Base-by-base conservation (phyloP, 202 grass and related monocot genomes). In the Panicum hallii region DNA sequence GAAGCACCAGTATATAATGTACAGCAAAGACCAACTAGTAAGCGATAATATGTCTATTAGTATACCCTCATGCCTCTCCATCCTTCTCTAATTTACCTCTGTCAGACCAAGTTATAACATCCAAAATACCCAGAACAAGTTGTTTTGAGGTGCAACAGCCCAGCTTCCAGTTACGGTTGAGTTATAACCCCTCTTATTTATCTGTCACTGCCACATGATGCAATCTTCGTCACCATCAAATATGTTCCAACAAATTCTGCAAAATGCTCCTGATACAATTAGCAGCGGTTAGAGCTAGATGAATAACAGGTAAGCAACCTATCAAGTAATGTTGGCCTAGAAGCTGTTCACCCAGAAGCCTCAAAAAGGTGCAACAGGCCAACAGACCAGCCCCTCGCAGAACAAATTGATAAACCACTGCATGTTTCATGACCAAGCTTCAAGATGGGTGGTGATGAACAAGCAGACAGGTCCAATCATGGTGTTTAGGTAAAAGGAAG, bases 191-290 rank as follows among this genome's bases (percentile, higher is more conserved):
- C 20, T 61, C 40, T 61, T 63, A 32, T 47, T 70, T 40, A 13
- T 56, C 8, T 43, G 41, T 34, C 50, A 67, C 64, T 70, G 64
- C 66, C 63, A 58, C 50, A 67, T 17, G 34, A 38, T 16, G 52
- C 41, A 4, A 86, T 75, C 50, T 60, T 83, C 61, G 19, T 74
- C 74, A n/a, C 60, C 74, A 40, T 90, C 84, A 83, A 79, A 70
- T 38, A 17, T n/a, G 22, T 64, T 74, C 22, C 44, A 50, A 65
- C 23, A 42, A 41, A 67, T 7, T 68, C 73, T 10, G 7, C 72
- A 44, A 58, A 73, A 15, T 67, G 41, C 20, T 70, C 62, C 43
- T 26, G 42, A 67, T 50, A 85, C 17, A 63, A 54, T 16, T 42
- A 71, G 61, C 44, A 62, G 6, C n/a, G 22, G 23, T 50, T 30